Evolutionary conservation across 2,329 filamentous ascomycete species (phyloP).

Genomic region (Diaporthe longicolla): DNA sequence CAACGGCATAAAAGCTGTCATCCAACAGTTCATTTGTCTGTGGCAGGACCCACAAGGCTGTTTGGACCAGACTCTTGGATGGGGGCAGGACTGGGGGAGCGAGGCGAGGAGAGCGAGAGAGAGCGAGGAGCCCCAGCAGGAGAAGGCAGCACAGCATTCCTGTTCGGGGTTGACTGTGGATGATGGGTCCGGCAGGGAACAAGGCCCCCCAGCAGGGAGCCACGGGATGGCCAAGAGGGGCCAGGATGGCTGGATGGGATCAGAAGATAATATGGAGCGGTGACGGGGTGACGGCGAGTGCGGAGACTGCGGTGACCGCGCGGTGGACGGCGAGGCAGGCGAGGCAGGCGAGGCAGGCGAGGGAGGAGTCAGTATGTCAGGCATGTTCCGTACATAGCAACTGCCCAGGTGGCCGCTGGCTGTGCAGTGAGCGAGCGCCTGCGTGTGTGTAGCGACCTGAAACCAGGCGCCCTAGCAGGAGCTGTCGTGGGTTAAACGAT

Average conservation of each 20-base stretch:
- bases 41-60: constrained; percentile 33
- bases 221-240: neutral
- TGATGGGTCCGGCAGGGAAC: neutral
- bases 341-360: neutral
- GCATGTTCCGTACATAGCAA: constrained; percentile 23
- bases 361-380: constrained; percentile 1
- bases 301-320: constrained; percentile 24
- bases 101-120: constrained; percentile 14
- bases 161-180: constrained; percentile 1
- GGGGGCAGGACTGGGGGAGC: constrained; percentile 9
- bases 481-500: constrained; percentile 34
- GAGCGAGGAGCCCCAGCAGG: neutral
- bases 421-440: constrained; percentile 9
- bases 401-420: neutral
- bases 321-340: constrained; percentile 6
- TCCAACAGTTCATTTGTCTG: constrained; percentile 34
- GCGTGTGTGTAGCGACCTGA: constrained; percentile 20
- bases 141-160: constrained; percentile 18
- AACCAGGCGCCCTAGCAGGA: constrained; percentile 28
- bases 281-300: constrained; percentile 23
- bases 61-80: constrained; percentile 30
- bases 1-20: constrained; percentile 31
- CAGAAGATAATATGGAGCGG: constrained; percentile 14
- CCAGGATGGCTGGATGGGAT: constrained; percentile 8
- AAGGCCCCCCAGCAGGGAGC: constrained; percentile 1